A percentile compares a stretch with the other conserved stretches of the same genome.
Conservation (phyloP, 805 yeast species). For the Candida sphagnicola region DNA sequence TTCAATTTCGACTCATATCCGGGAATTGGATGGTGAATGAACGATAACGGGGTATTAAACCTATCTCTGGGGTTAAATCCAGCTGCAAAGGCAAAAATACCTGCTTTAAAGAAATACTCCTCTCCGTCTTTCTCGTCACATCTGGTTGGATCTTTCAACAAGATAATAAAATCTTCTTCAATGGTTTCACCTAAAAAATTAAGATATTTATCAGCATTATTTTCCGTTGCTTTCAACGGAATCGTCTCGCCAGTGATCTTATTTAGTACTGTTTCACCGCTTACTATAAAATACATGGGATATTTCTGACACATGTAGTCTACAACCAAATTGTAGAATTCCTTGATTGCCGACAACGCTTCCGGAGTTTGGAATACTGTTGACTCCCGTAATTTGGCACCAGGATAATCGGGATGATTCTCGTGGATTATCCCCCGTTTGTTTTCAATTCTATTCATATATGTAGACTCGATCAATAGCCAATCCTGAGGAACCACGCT, state of each 20-base stretch:
- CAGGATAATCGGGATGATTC: conserved; percentile 28
- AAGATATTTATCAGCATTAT: conserved; percentile 15
- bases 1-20: conserved; percentile 37
- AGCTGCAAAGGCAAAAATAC: conserved; percentile 43
- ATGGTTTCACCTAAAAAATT: conserved; percentile 24
- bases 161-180: conserved; percentile 39
- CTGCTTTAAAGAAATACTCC: conserved; percentile 41
- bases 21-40: conserved; percentile 40
- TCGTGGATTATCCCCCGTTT: conserved; percentile 28
- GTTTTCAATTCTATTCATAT: conserved; percentile 19
- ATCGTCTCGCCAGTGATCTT: conserved; percentile 21
- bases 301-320: conserved; percentile 33
- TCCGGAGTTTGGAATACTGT: conserved; percentile 33
- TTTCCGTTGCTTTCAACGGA: conserved; percentile 12
- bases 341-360: conserved; percentile 30
- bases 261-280: conserved; percentile 18
- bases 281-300: conserved; percentile 30
- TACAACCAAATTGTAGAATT: conserved; percentile 28
- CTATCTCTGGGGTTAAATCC: conserved; percentile 39
- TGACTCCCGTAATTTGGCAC: conserved; percentile 17
- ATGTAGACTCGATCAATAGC: conserved; percentile 37
- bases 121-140: conserved; percentile 25
- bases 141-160: conserved; percentile 29
- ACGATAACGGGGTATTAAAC: conserved; percentile 34
- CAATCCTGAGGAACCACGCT: conserved; percentile 35